Evolutionary conservation across 208 protist species (phyloP).

Genomic region (Trypanosoma cruzi): DNA sequence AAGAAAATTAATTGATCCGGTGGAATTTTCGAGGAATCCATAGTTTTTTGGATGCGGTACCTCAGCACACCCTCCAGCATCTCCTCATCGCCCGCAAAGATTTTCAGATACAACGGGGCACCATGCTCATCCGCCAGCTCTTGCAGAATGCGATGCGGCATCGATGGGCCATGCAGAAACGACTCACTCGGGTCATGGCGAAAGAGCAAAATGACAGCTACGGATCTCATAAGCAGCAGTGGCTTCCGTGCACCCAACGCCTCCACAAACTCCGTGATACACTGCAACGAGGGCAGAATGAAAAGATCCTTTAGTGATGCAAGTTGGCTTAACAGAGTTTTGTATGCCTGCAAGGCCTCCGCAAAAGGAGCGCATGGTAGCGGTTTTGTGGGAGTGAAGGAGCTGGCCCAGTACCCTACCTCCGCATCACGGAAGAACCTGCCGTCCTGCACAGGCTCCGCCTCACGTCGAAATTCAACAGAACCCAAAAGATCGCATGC

Average conservation of each 20-base stretch:
- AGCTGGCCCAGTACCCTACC: constrained; percentile 70
- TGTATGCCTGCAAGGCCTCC: constrained; percentile 56
- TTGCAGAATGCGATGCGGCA: constrained; percentile 62
- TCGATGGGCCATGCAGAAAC: constrained; percentile 69
- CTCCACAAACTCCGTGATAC: constrained; percentile 71
- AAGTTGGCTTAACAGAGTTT: constrained; percentile 59
- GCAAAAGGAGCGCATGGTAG: constrained; percentile 43
- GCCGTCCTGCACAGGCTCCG: constrained; percentile 54
- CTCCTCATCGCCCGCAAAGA: constrained; percentile 70
- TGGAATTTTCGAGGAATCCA: constrained; percentile 65
- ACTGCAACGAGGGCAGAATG: constrained; percentile 44
- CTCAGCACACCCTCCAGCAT: constrained; percentile 70
- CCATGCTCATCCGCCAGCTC: constrained; percentile 62
- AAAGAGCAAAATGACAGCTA: constrained; percentile 72
- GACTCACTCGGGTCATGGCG: constrained; percentile 67
- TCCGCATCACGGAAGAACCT: constrained; percentile 55
- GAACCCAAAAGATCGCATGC: constrained; percentile 46
- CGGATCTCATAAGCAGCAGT: constrained; percentile 64
- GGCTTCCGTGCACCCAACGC: constrained; percentile 62
- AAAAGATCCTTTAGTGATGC: constrained; percentile 55
- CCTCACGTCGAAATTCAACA: constrained; percentile 35
- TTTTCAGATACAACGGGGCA: constrained; percentile 71
- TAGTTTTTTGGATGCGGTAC: constrained; percentile 81
- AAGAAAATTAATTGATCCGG: constrained; percentile 48
- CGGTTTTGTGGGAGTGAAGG: constrained; percentile 61